phyloP scores from a whole-genome alignment of 371 early-diverging fungal species.

The Apophysomyces variabilis region DNA sequence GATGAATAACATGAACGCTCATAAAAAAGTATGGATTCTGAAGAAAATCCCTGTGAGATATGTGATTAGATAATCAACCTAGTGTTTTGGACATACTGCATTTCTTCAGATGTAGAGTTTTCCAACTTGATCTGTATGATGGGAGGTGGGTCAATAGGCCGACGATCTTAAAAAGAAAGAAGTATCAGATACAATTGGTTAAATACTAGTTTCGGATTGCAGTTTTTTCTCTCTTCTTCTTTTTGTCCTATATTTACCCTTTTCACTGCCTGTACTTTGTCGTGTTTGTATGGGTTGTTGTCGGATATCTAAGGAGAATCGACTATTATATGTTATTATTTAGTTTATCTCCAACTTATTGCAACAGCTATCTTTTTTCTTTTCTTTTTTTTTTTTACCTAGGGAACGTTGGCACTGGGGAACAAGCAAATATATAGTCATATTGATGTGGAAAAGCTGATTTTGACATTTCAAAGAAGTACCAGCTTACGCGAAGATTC shows the following conservation, averaged over 20 bases:
- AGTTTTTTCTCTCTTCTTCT: too few species aligned
- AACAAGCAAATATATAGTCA: slow-evolving; percentile 19
- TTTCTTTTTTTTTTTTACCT: background rate
- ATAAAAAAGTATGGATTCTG: slow-evolving; percentile 53
- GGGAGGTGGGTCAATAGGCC: slow-evolving; percentile 31
- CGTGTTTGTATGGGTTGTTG: slow-evolving; percentile 31
- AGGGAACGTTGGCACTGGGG: slow-evolving; percentile 18
- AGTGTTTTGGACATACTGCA: slow-evolving; percentile 12
- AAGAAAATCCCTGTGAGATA: slow-evolving; percentile 60
- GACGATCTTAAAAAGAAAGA: slow-evolving; percentile 15
- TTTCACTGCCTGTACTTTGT: slow-evolving; percentile 26
- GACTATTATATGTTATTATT: background rate
- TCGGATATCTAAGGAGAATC: slow-evolving; percentile 18
- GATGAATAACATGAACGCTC: slow-evolving; percentile 48
- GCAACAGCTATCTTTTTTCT: background rate
- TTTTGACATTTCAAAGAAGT: slow-evolving; percentile 4
- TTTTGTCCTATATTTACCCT: slow-evolving; percentile 14
- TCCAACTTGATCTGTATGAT: slow-evolving; percentile 28
- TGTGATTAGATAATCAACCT: background rate
- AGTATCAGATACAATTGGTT: too few species aligned
- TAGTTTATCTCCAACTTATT: background rate
- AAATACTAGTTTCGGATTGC: too few species aligned
- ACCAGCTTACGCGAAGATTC: background rate
- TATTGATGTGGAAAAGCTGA: slow-evolving; percentile 14
- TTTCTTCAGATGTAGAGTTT: slow-evolving; percentile 17